Evolutionary conservation across 2,329 filamentous ascomycete species (phyloP), one percentile per base, ranked within the genome.

Genomic region (Aspergillus oerlinghausenensis): DNA sequence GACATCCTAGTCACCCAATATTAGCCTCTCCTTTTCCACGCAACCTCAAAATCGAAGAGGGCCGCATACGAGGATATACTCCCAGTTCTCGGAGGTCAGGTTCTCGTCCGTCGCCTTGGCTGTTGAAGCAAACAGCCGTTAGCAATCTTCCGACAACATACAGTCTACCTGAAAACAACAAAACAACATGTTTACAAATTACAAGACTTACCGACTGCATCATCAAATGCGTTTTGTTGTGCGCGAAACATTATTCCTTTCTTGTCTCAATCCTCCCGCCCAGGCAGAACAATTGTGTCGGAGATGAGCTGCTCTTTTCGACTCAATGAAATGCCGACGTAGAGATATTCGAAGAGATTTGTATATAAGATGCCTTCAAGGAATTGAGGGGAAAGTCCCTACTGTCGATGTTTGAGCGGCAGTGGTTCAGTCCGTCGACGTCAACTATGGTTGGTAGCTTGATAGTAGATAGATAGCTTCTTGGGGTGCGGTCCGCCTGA

Each of bases 81-180:
- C 87, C 87, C 87, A 89, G 72, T 89, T 88, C 75, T 95, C 84
- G 29, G 88, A 89, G 23, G 92, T 97, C 67, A 97, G 84, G 76
- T 97, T 99, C 82, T 99, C 94, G 77, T 99, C 94, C 55, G 94
- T 99, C 70, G 94, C 92, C 77, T 89, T 89, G 69, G 85, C 87
- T 88, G 68, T 64, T 67, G 19, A 52, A 19, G 35, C 45, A 50
- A 45, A 60, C 57, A 53, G 55, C 57, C 42, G 61, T 74, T 59
- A 75, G 67, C 63, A 54, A 53, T 55, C 14, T 29, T 23, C 35
- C 23, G 11, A 40, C 5, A 32, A 14, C 38, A 45, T 21, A 28
- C 9, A 28, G 47, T 28, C 48, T 2, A 21, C 3, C 25, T n/a
- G 3, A 49, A 19, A 14, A 26, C 8, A 51, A 25, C 4, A 23